These are phyloP conservation scores for Pseudogymnoascus sp. DNA, from an alignment of 2,329 filamentous ascomycete species.

Conservation along the genomic window DNA sequence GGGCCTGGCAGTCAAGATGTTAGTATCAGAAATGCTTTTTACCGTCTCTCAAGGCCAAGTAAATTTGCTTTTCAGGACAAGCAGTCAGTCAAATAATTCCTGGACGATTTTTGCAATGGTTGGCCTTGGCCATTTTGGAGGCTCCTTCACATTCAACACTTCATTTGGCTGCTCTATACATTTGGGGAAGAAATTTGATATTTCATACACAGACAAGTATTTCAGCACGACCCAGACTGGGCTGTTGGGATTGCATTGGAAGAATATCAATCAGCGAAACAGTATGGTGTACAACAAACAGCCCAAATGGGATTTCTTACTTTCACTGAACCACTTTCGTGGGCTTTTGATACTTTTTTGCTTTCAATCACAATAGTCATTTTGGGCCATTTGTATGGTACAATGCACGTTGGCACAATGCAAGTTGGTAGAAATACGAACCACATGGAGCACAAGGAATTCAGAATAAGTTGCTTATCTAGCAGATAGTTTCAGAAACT, in stretches of 20 bases:
- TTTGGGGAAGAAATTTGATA: neutral
- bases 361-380: slow-evolving; percentile 5
- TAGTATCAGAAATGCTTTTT: neutral
- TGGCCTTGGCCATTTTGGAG: neutral
- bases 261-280: no score
- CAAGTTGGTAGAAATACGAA: neutral
- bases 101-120: neutral
- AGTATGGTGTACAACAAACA: neutral
- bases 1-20: neutral
- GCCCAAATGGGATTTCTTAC: neutral
- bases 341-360: neutral
- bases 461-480: slow-evolving; percentile 4
- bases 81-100: neutral
- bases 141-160: neutral
- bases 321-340: neutral
- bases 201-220: neutral
- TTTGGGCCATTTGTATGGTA: slow-evolving; percentile 4
- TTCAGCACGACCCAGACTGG: no score
- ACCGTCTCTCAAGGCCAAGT: neutral
- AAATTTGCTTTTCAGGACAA: neutral
- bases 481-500: neutral
- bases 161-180: neutral
- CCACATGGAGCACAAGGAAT: neutral
- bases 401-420: slow-evolving; percentile 5
- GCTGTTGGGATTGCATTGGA: no score